Evolutionary conservation across 768 basidiomycete species (phyloP).

Genomic region (Gymnopilus dilepis): DNA sequence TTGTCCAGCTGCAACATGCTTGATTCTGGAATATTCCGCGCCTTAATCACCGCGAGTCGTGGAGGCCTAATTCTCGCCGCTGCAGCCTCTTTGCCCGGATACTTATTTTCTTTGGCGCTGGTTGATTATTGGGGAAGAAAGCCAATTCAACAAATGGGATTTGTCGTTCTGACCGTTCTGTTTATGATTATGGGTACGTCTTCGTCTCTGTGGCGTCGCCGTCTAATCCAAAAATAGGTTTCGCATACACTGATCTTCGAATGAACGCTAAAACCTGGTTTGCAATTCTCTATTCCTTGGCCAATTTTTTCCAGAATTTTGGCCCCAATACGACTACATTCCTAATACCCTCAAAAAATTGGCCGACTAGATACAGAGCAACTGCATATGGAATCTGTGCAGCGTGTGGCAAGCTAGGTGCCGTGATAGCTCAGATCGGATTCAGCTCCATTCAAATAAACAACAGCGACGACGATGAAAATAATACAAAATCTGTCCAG

Average conservation of each 20-base stretch:
- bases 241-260: constrained; percentile 64
- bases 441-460: constrained; percentile 73
- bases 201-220: background rate
- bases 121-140: constrained; percentile 84
- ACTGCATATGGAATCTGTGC: constrained; percentile 87
- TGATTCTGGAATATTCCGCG: constrained; percentile 52
- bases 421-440: constrained; percentile 80
- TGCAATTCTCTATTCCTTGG: constrained; percentile 82
- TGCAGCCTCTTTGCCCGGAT: constrained; percentile 84
- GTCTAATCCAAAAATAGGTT: constrained; percentile 46
- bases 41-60: constrained; percentile 65
- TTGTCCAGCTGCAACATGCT: constrained; percentile 25
- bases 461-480: constrained; percentile 34
- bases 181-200: constrained; percentile 72
- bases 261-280: constrained; percentile 57
- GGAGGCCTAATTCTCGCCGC: constrained; percentile 79
- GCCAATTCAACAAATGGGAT: constrained; percentile 83
- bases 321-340: constrained; percentile 85
- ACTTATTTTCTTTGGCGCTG: constrained; percentile 64
- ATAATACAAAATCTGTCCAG: constrained; percentile 48
- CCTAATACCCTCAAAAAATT: constrained; percentile 78
- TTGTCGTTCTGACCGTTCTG: constrained; percentile 64
- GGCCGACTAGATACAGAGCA: constrained; percentile 88
- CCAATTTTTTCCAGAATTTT: constrained; percentile 91
- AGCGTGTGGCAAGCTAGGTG: constrained; percentile 83